Evolutionary conservation across 78 protist species (phyloP), one percentile per base, ranked within the genome.

Genomic region (Tieghemostelium lacteum): DNA sequence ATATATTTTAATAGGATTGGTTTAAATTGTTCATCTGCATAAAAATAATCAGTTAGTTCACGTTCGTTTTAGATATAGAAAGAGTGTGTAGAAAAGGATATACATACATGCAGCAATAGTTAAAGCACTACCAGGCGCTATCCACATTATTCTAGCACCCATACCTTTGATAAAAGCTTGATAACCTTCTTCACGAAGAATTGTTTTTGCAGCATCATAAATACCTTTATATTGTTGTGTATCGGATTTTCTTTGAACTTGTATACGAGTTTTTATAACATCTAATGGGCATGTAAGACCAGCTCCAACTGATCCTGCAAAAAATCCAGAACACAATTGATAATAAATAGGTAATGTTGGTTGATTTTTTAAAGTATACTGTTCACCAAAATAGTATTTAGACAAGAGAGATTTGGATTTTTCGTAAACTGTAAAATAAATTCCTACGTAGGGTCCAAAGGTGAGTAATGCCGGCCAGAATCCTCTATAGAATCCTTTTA

Each of bases 221-320:
- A 77, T 69, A 52, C 93, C 93, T 28, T 33, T 73, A 49, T 88
- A 72, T 5, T 55, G 34, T 36, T 45, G 37, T 6, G 52, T 45
- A 26, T 74, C 87, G 39, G 40, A 36, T 17, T 54, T 8, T 60
- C 80, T 60, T 60, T 64, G 57, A 1, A 92, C 95, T 64, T 92
- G 95, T 31, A 92, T 74, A 58, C 92, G 42, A 52, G 95, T 92
- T 37, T 86, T 92, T 16, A 92, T 86, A 4, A 92, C 95, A 78
- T 92, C 95, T 1, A 92, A 31, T n/a, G 95, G 95, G 85, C 95
- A 85, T 2, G 95, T 92, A 0, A 85, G 83, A 2, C 89, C 95
- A 20, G 95, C 95, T 16, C 93, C 86, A 24, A 92, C 70, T 17
- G 95, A 61, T n/a, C 95, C 95, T 3, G 95, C 92, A 40, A 78